Evolutionary conservation across 2,329 filamentous ascomycete species (phyloP), one percentile per base, ranked within the genome.

Genomic region (Fusarium xylarioides): DNA sequence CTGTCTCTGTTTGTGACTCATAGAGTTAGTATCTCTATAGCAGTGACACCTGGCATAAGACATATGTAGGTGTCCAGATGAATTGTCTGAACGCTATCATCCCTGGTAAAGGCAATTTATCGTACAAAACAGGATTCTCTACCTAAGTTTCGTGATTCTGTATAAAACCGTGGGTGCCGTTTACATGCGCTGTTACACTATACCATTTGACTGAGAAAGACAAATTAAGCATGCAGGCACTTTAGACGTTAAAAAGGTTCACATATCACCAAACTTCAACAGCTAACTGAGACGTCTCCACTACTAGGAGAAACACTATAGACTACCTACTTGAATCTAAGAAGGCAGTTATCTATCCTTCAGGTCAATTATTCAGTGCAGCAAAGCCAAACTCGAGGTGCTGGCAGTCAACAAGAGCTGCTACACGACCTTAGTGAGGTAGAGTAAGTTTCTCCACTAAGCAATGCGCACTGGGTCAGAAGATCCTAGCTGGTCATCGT

Each of bases 401-500:
- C 30, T 35, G 16, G 49, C 49, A 52, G 14, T 38, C 16, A 35
- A 23, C 43, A 34, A 62, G 37, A n/a, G 19, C 23, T 50, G 18
- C 19, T 28, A 44, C 60, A 59, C 37, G 35, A 37, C 47, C 30
- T 52, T 52, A 34, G 26, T 16, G 21, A 23, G 21, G 14, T 23
- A 50, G n/a, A 32, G n/a, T 23, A 26, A 35, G 32, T 26, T 53
- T 26, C 18, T 53, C 32, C 32, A 53, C n/a, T 53, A 11, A 38
- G 50, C 14, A 60, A 21, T 59, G 18, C 30, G n/a, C 23, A 42
- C 34, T 58, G 62, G 68, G 32, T 30, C 37, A 66, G 54, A 46
- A 57, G 63, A 57, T 66, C 69, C 64, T 63, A 52, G 66, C 66
- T 75, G 75, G 64, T 70, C 76, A 76, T 78, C 75, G 66, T 78